Percentiles rank a stretch among this genome's conserved stretches.
Conservation (phyloP, 495 filamentous ascomycete genomes). For the Evernia prunastri region DNA sequence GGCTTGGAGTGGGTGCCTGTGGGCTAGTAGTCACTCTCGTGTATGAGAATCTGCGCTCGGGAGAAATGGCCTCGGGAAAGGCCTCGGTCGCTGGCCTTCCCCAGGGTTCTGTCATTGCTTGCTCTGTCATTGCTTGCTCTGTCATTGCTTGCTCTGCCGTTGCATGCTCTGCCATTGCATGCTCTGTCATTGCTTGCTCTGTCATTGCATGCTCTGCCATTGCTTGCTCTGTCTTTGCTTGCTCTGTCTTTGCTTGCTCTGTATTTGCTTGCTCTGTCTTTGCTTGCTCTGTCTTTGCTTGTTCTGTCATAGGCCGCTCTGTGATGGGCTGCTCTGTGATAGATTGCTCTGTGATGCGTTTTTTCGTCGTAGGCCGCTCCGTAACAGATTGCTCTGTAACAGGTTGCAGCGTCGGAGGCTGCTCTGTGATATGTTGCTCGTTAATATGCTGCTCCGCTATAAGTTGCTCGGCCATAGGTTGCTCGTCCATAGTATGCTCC, state of each 20-base stretch:
- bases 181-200: not conserved
- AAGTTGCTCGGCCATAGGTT: not conserved
- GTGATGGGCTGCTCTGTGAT: not conserved
- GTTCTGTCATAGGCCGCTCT: not conserved
- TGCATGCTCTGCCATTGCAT: not conserved
- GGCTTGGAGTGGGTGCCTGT: conserved; percentile 25
- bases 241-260: not conserved
- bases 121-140: not conserved
- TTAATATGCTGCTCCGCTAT: not conserved
- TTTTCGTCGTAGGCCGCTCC: not conserved
- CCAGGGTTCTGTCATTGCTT: not conserved
- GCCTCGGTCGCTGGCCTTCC: conserved; percentile 2
- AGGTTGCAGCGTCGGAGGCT: not conserved
- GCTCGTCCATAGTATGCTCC: not conserved
- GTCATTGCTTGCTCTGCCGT: not conserved
- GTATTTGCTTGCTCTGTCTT: not conserved
- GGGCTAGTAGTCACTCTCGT: conserved; percentile 20
- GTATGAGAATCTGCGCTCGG: conserved; percentile 17
- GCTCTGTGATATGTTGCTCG: conserved; percentile 2
- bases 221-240: not conserved
- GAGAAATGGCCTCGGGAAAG: conserved; percentile 7
- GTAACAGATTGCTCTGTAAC: not conserved
- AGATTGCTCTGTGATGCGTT: not conserved
- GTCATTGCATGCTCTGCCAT: not conserved
- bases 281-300: not conserved